phyloP scores from a whole-genome alignment of 345 rosid species.

The Abelmoschus esculentus region DNA sequence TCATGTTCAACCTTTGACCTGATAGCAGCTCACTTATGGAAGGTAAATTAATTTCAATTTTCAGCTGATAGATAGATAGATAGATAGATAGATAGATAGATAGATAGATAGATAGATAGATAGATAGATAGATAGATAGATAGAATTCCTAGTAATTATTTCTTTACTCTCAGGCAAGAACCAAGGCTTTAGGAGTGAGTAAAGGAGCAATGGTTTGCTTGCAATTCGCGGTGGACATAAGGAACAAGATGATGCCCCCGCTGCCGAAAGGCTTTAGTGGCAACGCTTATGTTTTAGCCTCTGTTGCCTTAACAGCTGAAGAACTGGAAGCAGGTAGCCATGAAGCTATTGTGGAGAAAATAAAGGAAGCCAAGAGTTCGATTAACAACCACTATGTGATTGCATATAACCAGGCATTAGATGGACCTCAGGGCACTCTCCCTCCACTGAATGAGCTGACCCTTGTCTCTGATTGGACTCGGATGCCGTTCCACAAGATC shows the following conservation, averaged over 20 bases:
- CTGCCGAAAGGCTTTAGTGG: constrained; percentile 49
- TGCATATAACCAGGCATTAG: constrained; percentile 48
- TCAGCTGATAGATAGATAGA: too few species aligned
- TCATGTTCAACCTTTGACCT: constrained; percentile 51
- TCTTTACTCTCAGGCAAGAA: constrained; percentile 42
- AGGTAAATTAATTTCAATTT: constrained; percentile 22
- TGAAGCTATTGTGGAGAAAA: constrained; percentile 32
- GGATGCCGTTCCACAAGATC: constrained; percentile 58
- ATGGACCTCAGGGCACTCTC: constrained; percentile 34
- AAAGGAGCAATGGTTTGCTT: constrained; percentile 52
- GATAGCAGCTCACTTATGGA: constrained; percentile 65
- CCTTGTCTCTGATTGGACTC: constrained; percentile 63
- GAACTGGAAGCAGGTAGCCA: constrained; percentile 35
- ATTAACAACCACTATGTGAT: constrained; percentile 38
- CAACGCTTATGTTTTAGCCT: constrained; percentile 58
- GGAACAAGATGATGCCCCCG: constrained; percentile 40
- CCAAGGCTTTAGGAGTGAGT: constrained; percentile 32
- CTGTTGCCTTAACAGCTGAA: constrained; percentile 39
- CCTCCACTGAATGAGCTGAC: constrained; percentile 52
- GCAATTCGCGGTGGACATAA: constrained; percentile 59
- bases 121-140: too few species aligned
- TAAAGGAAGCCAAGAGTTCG: constrained; percentile 51
- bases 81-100: too few species aligned
- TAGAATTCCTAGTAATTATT: too few species aligned
- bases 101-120: too few species aligned